These are phyloP conservation scores for Salix viminalis DNA, from an alignment of 345 rosid genomes.

Conservation along the genomic window DNA sequence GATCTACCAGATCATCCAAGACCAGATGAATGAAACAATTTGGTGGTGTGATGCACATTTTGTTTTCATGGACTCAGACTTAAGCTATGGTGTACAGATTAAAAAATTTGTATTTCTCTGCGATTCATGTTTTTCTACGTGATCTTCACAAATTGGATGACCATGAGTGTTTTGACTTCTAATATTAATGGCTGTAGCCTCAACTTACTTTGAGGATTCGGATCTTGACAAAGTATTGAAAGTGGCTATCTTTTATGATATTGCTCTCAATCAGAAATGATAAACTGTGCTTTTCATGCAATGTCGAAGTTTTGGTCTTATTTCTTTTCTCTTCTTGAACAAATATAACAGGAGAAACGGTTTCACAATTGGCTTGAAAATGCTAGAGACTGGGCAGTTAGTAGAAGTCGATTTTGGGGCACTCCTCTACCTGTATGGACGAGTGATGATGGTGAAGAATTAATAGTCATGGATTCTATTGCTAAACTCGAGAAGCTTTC, in stretches of 20 bases:
- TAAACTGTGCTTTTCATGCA: background rate
- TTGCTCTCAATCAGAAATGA: background rate
- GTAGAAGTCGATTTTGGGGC: conserved; percentile 98
- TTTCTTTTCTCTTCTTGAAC: background rate
- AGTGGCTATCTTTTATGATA: background rate
- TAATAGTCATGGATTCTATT: conserved; percentile 72
- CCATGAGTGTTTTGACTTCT: too few species aligned
- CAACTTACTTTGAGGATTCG: background rate
- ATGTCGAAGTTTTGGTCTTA: background rate
- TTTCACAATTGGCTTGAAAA: conserved; percentile 99
- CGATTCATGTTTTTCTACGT: too few species aligned
- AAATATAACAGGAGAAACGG: conserved; percentile 67
- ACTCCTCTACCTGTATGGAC: conserved; percentile 96
- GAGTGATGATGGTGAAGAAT: conserved; percentile 82
- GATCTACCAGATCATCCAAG: too few species aligned
- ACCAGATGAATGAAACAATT: too few species aligned
- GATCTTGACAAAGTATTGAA: background rate
- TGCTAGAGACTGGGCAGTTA: conserved; percentile 98
- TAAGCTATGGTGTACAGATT: too few species aligned
- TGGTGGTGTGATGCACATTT: too few species aligned
- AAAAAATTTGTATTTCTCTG: too few species aligned
- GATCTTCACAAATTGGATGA: too few species aligned
- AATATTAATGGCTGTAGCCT: background rate
- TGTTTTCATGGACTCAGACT: too few species aligned
- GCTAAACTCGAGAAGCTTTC: conserved; percentile 84